Conservation (phyloP, 2,329 filamentous ascomycete species). For the Alternaria angustiovoidea region DNA sequence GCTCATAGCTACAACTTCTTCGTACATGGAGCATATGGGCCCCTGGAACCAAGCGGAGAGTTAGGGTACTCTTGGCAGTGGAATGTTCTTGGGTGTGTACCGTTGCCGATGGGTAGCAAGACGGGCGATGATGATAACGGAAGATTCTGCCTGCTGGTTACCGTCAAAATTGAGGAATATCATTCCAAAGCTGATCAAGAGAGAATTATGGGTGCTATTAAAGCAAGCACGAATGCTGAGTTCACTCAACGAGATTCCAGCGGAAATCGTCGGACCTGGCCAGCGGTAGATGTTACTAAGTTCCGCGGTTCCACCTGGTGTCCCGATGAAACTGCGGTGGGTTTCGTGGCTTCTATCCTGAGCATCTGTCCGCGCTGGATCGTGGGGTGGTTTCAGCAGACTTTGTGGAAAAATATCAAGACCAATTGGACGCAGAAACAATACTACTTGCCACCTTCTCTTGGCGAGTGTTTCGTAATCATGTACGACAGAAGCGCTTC, state of each 20-base stretch:
- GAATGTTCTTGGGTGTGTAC: slow-evolving; percentile 10
- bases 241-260: background rate
- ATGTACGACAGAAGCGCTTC: background rate
- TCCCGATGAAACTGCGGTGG: background rate
- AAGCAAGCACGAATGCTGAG: background rate
- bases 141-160: background rate
- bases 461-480: background rate
- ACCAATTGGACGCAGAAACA: background rate
- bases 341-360: background rate
- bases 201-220: background rate
- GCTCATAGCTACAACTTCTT: slow-evolving; percentile 28
- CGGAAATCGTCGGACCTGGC: background rate
- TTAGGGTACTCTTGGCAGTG: slow-evolving; percentile 30
- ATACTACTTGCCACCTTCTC: background rate
- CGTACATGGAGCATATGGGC: background rate
- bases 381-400: background rate
- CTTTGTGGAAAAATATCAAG: background rate
- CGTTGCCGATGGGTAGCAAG: slow-evolving; percentile 4
- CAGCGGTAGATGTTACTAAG: background rate
- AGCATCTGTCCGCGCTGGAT: background rate
- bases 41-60: slow-evolving; percentile 22
- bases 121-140: accelerated
- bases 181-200: background rate
- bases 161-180: background rate
- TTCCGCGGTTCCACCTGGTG: background rate